Percentiles rank a stretch among this genome's conserved stretches.
These are phyloP conservation scores for Pichia sp. DNA, from an alignment of 1,139 yeast genomes.

Conservation along the genomic window DNA sequence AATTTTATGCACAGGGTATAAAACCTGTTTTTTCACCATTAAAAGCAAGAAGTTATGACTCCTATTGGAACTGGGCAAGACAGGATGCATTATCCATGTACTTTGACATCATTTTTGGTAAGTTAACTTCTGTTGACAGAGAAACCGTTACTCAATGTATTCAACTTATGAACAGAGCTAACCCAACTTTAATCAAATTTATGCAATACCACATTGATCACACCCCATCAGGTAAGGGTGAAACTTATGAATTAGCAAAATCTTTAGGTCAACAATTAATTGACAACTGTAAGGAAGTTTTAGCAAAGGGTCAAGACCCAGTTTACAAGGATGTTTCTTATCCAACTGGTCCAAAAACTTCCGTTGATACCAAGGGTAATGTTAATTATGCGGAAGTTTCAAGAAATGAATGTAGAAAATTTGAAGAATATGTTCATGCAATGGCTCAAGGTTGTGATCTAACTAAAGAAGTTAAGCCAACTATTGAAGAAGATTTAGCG, in stretches of 20 bases:
- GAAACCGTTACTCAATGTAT: slow-evolving; percentile 95
- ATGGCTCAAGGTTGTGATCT: slow-evolving; percentile 94
- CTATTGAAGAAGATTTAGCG: slow-evolving; percentile 78
- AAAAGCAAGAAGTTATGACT: slow-evolving; percentile 93
- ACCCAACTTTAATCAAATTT: slow-evolving; percentile 86
- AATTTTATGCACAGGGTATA: slow-evolving; percentile 86
- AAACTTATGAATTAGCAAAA: slow-evolving; percentile 80
- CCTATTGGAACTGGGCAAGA: slow-evolving; percentile 99
- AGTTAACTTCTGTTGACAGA: slow-evolving; percentile 81
- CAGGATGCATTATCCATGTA: slow-evolving; percentile 93
- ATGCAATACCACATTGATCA: slow-evolving; percentile 97
- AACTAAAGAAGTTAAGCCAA: slow-evolving; percentile 62
- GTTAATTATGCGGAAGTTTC: slow-evolving; percentile 76
- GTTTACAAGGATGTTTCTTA: slow-evolving; percentile 91
- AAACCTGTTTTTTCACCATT: slow-evolving; percentile 83
- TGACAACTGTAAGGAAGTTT: slow-evolving; percentile 89
- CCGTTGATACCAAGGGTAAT: slow-evolving; percentile 82
- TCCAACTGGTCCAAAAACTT: slow-evolving; percentile 93
- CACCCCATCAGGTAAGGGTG: slow-evolving; percentile 85
- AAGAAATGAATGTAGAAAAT: slow-evolving; percentile 86
- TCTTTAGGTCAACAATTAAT: slow-evolving; percentile 87
- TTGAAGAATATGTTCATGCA: slow-evolving; percentile 91
- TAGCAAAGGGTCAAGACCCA: slow-evolving; percentile 53
- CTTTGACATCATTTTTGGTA: slow-evolving; percentile 92
- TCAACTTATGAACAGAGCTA: slow-evolving; percentile 95